Conservation (phyloP, 306 rosid species). For the Elaeagnus macrophylla region DNA sequence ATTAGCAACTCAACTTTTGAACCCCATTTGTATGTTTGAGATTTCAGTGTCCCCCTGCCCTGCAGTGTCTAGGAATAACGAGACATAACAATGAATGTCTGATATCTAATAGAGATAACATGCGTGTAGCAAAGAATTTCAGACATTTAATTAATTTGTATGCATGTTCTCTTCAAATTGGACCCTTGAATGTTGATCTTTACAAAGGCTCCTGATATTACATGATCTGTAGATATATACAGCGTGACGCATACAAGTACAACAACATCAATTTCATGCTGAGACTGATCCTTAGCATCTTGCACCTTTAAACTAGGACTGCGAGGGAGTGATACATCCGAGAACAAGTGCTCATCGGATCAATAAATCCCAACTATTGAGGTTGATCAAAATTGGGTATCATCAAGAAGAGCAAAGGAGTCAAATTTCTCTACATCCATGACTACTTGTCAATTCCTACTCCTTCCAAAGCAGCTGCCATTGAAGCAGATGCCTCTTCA, state of each 20-base stretch:
- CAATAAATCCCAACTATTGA: slow-evolving; percentile 8
- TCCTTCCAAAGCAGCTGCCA: slow-evolving; percentile 83
- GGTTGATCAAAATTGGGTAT: slow-evolving; percentile 13
- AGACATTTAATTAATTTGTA: too few species aligned
- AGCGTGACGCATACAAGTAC: slow-evolving; percentile 28
- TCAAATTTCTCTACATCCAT: slow-evolving; percentile 15
- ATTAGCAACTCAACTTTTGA: too few species aligned
- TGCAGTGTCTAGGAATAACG: too few species aligned
- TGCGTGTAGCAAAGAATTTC: too few species aligned
- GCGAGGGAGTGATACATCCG: slow-evolving; percentile 12
- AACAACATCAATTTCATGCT: slow-evolving; percentile 27
- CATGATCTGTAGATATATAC: slow-evolving; percentile 52
- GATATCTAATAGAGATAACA: too few species aligned
- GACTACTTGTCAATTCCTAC: slow-evolving; percentile 38
- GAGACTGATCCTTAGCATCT: slow-evolving; percentile 21
- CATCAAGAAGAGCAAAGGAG: slow-evolving; percentile 8
- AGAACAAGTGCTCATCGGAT: slow-evolving; percentile 19
- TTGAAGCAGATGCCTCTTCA: slow-evolving; percentile 90
- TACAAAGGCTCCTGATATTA: slow-evolving; percentile 53
- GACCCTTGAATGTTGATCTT: slow-evolving; percentile 31
- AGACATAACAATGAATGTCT: too few species aligned
- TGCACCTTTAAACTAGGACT: slow-evolving; percentile 19
- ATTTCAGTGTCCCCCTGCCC: too few species aligned
- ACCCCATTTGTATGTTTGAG: too few species aligned
- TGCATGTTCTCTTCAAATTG: slow-evolving; percentile 32